phyloP scores from a whole-genome alignment of 2,329 filamentous ascomycete genomes.

The Myriosclerotinia duriaeana region DNA sequence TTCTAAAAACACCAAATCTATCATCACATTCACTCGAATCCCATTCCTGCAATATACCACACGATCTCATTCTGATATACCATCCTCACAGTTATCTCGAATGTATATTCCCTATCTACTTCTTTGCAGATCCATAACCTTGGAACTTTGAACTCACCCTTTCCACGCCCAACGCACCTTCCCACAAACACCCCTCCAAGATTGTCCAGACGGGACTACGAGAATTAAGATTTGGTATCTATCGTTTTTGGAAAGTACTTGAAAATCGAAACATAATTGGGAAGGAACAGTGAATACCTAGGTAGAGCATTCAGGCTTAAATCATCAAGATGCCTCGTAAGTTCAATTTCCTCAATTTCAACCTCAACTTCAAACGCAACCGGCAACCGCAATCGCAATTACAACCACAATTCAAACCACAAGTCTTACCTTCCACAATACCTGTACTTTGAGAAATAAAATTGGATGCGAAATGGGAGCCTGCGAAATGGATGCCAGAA shows the following conservation, averaged over 20 bases:
- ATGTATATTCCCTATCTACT: too few relatives aligned
- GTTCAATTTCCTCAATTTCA: conserved; percentile 1
- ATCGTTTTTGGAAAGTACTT: conserved; percentile 11
- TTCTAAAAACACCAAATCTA: background rate
- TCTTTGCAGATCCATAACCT: too few relatives aligned
- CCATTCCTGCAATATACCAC: background rate
- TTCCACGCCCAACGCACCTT: conserved; percentile 9
- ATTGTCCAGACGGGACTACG: background rate
- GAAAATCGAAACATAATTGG: conserved; percentile 15
- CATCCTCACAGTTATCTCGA: too few relatives aligned
- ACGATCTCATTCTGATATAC: background rate
- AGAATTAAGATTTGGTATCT: background rate
- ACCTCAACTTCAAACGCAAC: background rate
- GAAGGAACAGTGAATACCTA: conserved; percentile 1
- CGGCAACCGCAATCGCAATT: background rate
- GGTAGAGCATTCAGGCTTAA: background rate
- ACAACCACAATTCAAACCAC: background rate
- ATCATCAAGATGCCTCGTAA: conserved; percentile 20
- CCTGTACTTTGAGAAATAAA: background rate
- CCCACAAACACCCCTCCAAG: conserved; percentile 13
- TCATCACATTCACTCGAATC: background rate
- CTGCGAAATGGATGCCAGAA: too few relatives aligned
- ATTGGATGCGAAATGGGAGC: background rate
- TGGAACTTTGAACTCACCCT: background rate
- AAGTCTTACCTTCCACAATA: background rate